Percentiles rank a stretch among this genome's conserved stretches.
Conservation (phyloP, 2,329 filamentous ascomycete genomes). For the Cladobotryum protrusum region DNA sequence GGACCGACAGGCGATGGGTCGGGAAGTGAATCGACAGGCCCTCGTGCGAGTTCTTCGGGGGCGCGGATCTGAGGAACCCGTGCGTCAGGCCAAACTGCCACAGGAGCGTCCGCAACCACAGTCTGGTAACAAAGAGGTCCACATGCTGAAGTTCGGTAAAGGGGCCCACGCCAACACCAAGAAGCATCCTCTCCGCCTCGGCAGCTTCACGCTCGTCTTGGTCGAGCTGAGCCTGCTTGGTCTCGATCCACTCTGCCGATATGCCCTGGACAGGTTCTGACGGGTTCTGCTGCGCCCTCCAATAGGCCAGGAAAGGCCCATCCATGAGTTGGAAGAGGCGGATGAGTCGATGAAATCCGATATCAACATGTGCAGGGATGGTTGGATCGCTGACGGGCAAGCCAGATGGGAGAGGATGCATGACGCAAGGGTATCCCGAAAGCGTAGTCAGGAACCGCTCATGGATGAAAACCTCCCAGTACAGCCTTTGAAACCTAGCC, state of each 20-base stretch:
- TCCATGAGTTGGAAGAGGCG: conserved; percentile 33
- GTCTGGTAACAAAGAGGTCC: conserved; percentile 34
- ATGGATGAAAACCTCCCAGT: conserved; percentile 21
- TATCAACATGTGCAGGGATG: conserved; percentile 30
- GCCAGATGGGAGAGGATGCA: conserved; percentile 27
- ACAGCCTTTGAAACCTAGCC: conserved; percentile 17
- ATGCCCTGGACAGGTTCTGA: conserved; percentile 17
- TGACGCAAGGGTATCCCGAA: conserved; percentile 37
- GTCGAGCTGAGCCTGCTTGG: conserved; percentile 35
- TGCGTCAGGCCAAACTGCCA: conserved; percentile 37
- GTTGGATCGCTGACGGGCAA: conserved; percentile 25
- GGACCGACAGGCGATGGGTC: conserved; percentile 30
- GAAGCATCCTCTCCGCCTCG: conserved; percentile 22
- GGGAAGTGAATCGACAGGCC: conserved; percentile 35
- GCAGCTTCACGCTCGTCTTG: conserved; percentile 29
- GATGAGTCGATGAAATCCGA: conserved; percentile 33
- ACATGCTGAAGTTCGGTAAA: conserved; percentile 35
- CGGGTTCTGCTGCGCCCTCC: conserved; percentile 27
- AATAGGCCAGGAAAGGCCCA: conserved; percentile 31
- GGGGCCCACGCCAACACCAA: conserved; percentile 17
- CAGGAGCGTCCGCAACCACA: conserved; percentile 36
- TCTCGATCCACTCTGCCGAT: conserved; percentile 34
- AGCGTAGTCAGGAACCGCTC: conserved; percentile 46
- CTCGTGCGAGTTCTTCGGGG: conserved; percentile 27
- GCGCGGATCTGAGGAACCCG: conserved; percentile 30